phyloP scores from a whole-genome alignment of 352 stramenopile genomes.

The Globisporangium parvum region DNA sequence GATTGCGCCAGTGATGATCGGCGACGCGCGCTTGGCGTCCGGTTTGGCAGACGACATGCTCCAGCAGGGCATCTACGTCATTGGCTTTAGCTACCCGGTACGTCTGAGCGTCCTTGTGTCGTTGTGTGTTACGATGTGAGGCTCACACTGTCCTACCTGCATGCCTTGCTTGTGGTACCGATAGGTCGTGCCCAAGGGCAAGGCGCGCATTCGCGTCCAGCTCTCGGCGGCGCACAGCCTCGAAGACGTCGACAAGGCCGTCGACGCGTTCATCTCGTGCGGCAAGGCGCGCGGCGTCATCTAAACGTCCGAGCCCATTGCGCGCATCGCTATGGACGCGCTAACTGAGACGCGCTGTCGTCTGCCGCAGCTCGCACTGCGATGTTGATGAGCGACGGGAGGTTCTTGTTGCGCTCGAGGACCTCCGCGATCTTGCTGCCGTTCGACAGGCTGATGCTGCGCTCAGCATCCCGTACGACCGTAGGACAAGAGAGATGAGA shows the following conservation, averaged over 20 bases:
- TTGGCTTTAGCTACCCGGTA: constrained; percentile 93
- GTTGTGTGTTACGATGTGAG: neutral
- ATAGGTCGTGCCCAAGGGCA: constrained; percentile 88
- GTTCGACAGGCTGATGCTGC: constrained; percentile 40
- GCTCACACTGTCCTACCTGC: neutral
- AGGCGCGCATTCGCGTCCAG: constrained; percentile 90
- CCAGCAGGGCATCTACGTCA: constrained; percentile 91
- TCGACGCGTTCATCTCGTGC: constrained; percentile 91
- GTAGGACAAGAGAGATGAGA: constrained; percentile 12
- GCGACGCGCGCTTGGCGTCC: constrained; percentile 86
- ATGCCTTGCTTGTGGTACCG: neutral
- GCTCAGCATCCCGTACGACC: no score
- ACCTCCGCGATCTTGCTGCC: constrained; percentile 34
- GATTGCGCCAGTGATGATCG: constrained; percentile 91
- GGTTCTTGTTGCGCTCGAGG: constrained; percentile 42
- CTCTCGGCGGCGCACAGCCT: constrained; percentile 88
- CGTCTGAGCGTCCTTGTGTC: constrained; percentile 30
- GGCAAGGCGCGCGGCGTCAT: constrained; percentile 80
- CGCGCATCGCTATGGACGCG: neutral
- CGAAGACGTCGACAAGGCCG: constrained; percentile 88
- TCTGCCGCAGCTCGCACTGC: neutral
- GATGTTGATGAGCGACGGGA: constrained; percentile 51
- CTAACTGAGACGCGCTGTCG: neutral
- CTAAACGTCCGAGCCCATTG: constrained; percentile 9
- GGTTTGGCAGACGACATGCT: constrained; percentile 91